Conservation (phyloP, 2,329 filamentous ascomycete species). For the Metarhizium robertsii region DNA sequence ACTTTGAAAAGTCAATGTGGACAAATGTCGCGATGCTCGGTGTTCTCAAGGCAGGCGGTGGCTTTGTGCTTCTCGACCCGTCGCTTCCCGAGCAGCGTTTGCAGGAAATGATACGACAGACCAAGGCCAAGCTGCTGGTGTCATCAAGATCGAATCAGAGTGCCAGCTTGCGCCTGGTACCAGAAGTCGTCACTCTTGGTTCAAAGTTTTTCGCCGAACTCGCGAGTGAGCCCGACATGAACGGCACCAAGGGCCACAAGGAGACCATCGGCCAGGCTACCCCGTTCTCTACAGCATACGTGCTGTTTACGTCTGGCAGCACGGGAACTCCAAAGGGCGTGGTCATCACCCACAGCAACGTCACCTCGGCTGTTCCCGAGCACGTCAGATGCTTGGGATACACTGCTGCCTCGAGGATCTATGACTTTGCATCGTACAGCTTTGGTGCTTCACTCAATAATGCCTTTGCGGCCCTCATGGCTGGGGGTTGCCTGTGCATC, state of each 20-base stretch:
- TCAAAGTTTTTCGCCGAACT: too few relatives aligned
- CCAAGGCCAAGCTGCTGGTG: too few relatives aligned
- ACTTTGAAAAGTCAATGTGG: constrained; percentile 15
- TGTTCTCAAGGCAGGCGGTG: constrained; percentile 16
- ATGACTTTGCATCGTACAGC: not conserved
- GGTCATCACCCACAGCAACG: constrained; percentile 5
- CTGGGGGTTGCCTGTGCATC: not conserved
- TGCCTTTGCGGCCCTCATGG: not conserved
- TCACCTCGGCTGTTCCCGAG: not conserved
- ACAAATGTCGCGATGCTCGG: constrained; percentile 13
- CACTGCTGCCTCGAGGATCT: not conserved
- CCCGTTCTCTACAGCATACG: not conserved
- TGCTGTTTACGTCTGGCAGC: constrained; percentile 9
- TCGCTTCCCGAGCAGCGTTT: constrained; percentile 9
- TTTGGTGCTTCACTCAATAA: not conserved
- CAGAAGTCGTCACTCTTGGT: too few relatives aligned
- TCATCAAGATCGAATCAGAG: too few relatives aligned
- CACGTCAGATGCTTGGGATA: not conserved
- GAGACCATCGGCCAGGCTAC: too few relatives aligned
- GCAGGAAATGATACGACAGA: too few relatives aligned
- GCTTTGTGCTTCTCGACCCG: constrained; percentile 15
- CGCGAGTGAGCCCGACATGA: too few relatives aligned
- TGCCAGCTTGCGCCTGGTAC: too few relatives aligned
- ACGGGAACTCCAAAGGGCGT: constrained; percentile 1
- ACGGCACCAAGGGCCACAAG: too few relatives aligned